Conservation (phyloP, 2,329 filamentous ascomycete species). For the Reticulascus tulasneorum region DNA sequence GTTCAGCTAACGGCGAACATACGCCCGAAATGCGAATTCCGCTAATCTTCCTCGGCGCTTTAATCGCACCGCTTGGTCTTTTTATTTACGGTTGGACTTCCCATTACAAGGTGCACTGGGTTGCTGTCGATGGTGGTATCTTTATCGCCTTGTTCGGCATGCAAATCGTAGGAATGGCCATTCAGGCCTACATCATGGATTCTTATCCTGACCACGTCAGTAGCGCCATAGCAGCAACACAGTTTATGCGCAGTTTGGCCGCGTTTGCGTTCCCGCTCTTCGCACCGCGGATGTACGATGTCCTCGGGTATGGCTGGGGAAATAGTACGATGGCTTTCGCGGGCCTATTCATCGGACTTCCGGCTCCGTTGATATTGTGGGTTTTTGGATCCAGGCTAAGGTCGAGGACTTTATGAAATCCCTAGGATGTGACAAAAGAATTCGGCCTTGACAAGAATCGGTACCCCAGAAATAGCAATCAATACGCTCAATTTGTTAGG, state of each 20-base stretch:
- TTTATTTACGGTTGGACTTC: constrained; percentile 27
- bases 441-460: no score
- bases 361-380: constrained; percentile 36
- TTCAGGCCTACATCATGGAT: constrained; percentile 41
- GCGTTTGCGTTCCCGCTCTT: constrained; percentile 49
- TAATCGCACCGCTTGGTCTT: constrained; percentile 30
- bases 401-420: no score
- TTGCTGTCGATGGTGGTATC: constrained; percentile 37
- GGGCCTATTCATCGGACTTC: constrained; percentile 29
- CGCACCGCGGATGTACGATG: constrained; percentile 33
- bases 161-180: constrained; percentile 28
- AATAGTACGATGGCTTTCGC: constrained; percentile 34
- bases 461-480: no score
- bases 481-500: no score
- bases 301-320: constrained; percentile 33
- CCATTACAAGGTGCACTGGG: constrained; percentile 52
- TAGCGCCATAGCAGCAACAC: constrained; percentile 41
- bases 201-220: constrained; percentile 42
- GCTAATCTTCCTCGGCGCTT: constrained; percentile 36
- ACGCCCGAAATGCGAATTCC: constrained; percentile 53
- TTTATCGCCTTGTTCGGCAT: constrained; percentile 26
- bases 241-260: constrained; percentile 39
- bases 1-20: no score
- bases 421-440: no score
- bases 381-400: constrained; percentile 31